Base-by-base conservation (phyloP, 768 basidiomycete species). In the Boletus eberwhitei region DNA sequence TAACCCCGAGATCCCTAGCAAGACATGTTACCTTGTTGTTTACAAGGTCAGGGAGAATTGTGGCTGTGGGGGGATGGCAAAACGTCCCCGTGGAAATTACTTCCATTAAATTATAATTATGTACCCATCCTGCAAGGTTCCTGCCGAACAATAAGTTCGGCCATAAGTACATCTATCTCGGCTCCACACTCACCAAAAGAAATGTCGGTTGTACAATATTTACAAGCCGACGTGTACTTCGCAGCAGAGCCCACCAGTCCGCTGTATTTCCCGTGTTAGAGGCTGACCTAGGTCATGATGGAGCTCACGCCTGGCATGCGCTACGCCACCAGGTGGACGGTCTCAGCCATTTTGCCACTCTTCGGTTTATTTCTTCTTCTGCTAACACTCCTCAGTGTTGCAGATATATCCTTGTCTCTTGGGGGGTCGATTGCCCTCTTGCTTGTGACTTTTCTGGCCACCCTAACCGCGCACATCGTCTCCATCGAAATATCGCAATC, bases 281-380 rank as follows among this genome's bases (percentile, higher is more conserved):
- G 9, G 16, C 19, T 32, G 14, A 50, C 19, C 9, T 16, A 5
- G 16, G 4, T 40, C 35, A 14, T 35, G 19, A 65, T 65, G 59
- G 53, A 55, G 16, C 47, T 53, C 37, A 61, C 65, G 4, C 69
- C 68, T 2, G 70, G 70, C 14, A 39, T 71, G 22, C 57, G 53
- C 21, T 64, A 61, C 48, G 31, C 67, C 4, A 50, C 55, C 16
- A 65, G 59, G 24, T 51, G 42, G 47, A 31, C 37, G 19, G 39
- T 60, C 43, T 59, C 64, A 16, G 29, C 50, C 16, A 6, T 60
- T 7, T 36, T 66, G 24, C 63, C 59, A 4, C n/a, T 55, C n/a
- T 0, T 54, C 21, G 49, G 57, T 35, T 24, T 64, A 9, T 52
- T 52, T 29, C 17, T 71, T 6, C 37, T 66, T 7, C 16, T 56